Conservation (phyloP, 768 basidiomycete genomes). For the Naganishia randhawae region DNA sequence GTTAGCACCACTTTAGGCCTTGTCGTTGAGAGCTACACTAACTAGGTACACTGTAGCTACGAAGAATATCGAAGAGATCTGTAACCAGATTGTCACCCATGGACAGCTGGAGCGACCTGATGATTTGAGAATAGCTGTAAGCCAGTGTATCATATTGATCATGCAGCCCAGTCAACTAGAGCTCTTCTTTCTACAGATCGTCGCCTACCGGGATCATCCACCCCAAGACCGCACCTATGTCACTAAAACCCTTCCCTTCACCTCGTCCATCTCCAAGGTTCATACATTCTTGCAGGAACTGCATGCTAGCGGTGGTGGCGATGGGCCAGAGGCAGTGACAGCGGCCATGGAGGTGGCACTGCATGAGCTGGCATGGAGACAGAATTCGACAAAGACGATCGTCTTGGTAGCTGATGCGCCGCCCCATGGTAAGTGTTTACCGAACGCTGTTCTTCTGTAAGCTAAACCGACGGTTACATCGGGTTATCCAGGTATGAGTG, state of each 20-base stretch:
- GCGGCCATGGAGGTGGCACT: constrained; percentile 82
- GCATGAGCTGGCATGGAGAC: constrained; percentile 81
- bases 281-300: constrained; percentile 27
- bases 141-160: constrained; percentile 22
- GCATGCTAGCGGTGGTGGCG: constrained; percentile 53
- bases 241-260: constrained; percentile 89
- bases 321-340: constrained; percentile 95
- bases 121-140: constrained; percentile 72
- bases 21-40: background rate
- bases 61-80: constrained; percentile 93
- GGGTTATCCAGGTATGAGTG: constrained; percentile 61
- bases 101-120: constrained; percentile 81
- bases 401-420: constrained; percentile 97
- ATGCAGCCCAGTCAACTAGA: background rate
- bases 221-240: constrained; percentile 96
- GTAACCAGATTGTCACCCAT: constrained; percentile 87
- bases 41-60: constrained; percentile 86
- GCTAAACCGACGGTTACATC: background rate
- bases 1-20: background rate
- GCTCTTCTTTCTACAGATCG: constrained; percentile 55
- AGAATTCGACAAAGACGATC: constrained; percentile 84
- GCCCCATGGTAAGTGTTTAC: constrained; percentile 65
- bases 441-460: constrained; percentile 10
- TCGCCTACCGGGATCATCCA: constrained; percentile 94
- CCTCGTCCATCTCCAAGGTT: constrained; percentile 71